phyloP scores from a whole-genome alignment of 306 rosid species.

The Trifolium pratense region DNA sequence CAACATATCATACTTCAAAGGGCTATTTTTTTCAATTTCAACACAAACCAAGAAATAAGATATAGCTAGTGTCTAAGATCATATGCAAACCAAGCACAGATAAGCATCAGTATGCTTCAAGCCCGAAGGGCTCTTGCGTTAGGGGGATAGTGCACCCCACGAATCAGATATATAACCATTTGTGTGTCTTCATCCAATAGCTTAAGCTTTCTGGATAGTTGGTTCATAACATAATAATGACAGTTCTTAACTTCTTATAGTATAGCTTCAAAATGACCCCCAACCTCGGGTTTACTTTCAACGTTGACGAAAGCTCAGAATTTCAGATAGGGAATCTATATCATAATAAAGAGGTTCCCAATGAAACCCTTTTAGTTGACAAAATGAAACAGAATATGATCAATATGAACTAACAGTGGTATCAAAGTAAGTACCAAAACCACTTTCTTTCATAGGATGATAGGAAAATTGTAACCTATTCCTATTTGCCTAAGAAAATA shows the following conservation, averaged over 20 bases:
- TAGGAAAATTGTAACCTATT: not conserved
- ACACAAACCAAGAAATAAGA: slow-evolving; percentile 25
- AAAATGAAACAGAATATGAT: not conserved
- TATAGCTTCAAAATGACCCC: not conserved
- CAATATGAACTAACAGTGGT: slow-evolving; percentile 10
- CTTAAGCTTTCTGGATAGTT: not conserved
- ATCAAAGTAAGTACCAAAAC: slow-evolving; percentile 8
- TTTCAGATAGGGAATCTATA: not conserved
- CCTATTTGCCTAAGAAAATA: slow-evolving; percentile 8
- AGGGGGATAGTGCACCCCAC: not conserved
- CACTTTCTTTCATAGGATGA: not conserved
- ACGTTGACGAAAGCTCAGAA: not conserved
- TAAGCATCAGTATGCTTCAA: not conserved
- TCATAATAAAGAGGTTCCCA: not conserved
- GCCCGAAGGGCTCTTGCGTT: not conserved
- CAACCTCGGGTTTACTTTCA: not conserved
- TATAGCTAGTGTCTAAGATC: slow-evolving; percentile 13
- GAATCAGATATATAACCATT: slow-evolving; percentile 5
- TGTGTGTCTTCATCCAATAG: not conserved
- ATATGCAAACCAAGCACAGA: slow-evolving; percentile 26
- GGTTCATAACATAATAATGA: not conserved
- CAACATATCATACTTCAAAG: slow-evolving; percentile 14
- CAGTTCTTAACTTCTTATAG: not conserved
- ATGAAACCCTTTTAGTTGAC: not conserved
- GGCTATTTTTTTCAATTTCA: not conserved